These are phyloP conservation scores for Gaertneriomyces sp. DNA, from an alignment of 192 early-diverging fungal genomes.

Conservation along the genomic window DNA sequence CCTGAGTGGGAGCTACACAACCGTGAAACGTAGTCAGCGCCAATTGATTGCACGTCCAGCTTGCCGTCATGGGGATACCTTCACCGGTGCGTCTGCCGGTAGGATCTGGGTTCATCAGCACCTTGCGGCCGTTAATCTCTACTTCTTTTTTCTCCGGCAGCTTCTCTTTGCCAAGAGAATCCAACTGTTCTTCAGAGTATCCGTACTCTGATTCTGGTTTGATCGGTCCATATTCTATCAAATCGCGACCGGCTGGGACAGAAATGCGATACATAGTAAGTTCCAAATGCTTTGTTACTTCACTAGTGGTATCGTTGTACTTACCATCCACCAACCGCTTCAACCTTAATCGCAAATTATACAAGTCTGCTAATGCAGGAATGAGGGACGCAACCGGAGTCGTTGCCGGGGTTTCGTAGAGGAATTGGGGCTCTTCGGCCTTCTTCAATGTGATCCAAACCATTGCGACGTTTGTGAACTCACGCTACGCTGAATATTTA, in stretches of 20 bases:
- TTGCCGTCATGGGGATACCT: constrained; percentile 33
- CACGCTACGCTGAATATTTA: too few relatives aligned
- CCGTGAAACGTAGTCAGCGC: not conserved
- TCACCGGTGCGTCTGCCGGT: constrained; percentile 54
- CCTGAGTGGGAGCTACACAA: constrained; percentile 37
- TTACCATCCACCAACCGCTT: constrained; percentile 42
- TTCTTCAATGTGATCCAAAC: constrained; percentile 44
- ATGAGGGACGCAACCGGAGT: constrained; percentile 32
- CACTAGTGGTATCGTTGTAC: not conserved
- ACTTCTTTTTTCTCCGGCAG: constrained; percentile 25
- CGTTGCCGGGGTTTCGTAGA: constrained; percentile 31
- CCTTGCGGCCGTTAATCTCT: constrained; percentile 35
- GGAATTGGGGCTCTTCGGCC: constrained; percentile 45
- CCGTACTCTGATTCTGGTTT: constrained; percentile 55
- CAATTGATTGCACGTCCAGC: not conserved
- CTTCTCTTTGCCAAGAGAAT: constrained; percentile 38
- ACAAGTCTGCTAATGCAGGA: constrained; percentile 28
- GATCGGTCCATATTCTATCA: constrained; percentile 46
- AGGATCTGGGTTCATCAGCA: constrained; percentile 49
- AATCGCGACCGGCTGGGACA: constrained; percentile 44
- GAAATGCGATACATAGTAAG: not conserved
- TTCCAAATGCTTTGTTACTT: not conserved
- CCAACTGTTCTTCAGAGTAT: constrained; percentile 55
- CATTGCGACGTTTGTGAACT: constrained; percentile 17
- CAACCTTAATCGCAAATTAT: constrained; percentile 40